Base-by-base conservation (phyloP, 139 green algal species). In the Micromonas commoda region DNA sequence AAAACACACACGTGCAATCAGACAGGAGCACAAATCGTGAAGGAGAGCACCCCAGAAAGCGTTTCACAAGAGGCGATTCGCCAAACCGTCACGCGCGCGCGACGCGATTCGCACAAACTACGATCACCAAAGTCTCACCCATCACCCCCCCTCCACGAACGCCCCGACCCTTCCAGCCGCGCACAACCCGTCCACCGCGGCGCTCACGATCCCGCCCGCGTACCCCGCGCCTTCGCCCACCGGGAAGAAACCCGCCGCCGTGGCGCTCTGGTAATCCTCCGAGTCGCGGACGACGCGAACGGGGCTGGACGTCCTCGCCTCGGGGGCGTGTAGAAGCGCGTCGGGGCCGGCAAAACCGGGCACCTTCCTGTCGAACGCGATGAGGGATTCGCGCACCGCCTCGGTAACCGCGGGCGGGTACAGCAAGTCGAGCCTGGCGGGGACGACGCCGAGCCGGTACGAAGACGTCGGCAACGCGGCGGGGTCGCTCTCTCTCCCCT, bases 151-250 rank as follows among this genome's bases (percentile, higher is more conserved):
- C 45, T 57, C 45, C 9, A 57, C 45, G 45, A 57, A 57, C 45
- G 45, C 45, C 45, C 9, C 45, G 45, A 57, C 45, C 45, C 9
- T 16, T 9, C 9, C 64, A 38, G n/a, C 38, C 0, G 68, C 68
- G 68, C 9, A 19, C 3, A 75, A 24, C 20, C 91, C 91, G 70
- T 96, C 91, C 29, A 96, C 91, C 2, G 90, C 89, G 4, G 91
- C 87, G 1, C 80, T 90, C 16, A 96, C 86, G 70, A 96, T 96
- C 31, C 91, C 91, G 26, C 91, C 91, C 2, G 91, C 91, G 76
- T 95, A 94, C 2, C 91, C 91, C 21, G 91, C 91, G 26, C 91
- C 91, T 75, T 94, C 91, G 0, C 91, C 91, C 33, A 81, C 84
- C 0, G 91, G 91, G 77, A 89, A 93, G 23, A 96, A 84, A 21